Evolutionary conservation across 768 basidiomycete species (phyloP).

Genomic region (Russula emetica): DNA sequence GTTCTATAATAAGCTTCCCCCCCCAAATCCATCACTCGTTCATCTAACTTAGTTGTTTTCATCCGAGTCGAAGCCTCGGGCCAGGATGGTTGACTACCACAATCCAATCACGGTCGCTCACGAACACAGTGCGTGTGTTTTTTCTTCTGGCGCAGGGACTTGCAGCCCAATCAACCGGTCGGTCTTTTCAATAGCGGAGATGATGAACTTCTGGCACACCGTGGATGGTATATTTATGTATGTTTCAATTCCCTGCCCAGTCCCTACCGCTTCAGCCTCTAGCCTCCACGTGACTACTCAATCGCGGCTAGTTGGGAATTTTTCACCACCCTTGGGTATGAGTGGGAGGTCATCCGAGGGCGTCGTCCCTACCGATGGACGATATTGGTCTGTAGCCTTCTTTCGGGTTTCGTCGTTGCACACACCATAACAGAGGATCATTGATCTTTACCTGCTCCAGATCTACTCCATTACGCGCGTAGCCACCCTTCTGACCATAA

Average conservation of each 20-base stretch:
- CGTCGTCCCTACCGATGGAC: slow-evolving; percentile 16
- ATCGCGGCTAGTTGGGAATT: neutral
- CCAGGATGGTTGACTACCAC: slow-evolving; percentile 6
- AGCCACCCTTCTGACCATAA: neutral
- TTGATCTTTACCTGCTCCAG: neutral
- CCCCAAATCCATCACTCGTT: neutral
- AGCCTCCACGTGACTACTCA: neutral
- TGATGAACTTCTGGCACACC: slow-evolving; percentile 9
- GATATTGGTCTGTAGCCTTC: slow-evolving; percentile 5
- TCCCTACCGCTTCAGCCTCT: neutral
- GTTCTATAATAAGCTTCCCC: neutral
- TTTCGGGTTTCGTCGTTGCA: neutral
- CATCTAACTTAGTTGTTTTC: neutral
- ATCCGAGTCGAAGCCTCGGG: neutral
- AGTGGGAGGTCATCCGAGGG: slow-evolving; percentile 8
- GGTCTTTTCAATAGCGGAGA: neutral
- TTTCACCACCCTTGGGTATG: slow-evolving; percentile 4
- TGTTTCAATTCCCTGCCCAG: neutral
- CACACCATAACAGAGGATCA: neutral
- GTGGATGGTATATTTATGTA: slow-evolving; percentile 11
- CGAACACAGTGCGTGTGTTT: neutral
- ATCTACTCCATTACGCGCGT: slow-evolving; percentile 12
- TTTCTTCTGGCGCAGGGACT: too few relatives aligned
- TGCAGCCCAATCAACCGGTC: neutral
- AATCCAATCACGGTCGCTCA: neutral